These are phyloP conservation scores for Inga leiocalycina DNA, from an alignment of 306 rosid species.

Conservation along the genomic window DNA sequence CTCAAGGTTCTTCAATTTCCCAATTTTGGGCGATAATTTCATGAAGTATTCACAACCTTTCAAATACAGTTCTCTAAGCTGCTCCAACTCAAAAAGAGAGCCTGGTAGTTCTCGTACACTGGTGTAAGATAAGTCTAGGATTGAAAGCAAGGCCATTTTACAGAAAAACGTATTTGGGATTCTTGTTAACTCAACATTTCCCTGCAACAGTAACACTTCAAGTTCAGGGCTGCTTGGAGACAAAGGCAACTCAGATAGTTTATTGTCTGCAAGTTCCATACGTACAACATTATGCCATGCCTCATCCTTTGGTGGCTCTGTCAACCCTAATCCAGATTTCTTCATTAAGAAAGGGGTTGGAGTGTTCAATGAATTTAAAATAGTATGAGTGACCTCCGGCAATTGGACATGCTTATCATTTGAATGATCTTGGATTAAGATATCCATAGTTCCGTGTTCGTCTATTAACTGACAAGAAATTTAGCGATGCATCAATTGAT, in stretches of 20 bases:
- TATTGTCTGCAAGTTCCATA: constrained; percentile 8
- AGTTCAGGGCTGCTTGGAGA: background rate
- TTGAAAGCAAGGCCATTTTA: background rate
- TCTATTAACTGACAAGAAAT: too few relatives aligned
- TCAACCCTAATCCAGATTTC: background rate
- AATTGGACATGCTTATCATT: background rate
- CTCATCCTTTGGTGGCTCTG: background rate
- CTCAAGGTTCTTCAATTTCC: background rate
- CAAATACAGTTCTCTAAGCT: background rate
- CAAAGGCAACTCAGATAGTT: constrained; percentile 28
- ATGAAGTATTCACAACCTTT: background rate
- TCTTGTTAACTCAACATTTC: background rate
- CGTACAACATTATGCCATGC: background rate
- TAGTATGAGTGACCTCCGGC: background rate
- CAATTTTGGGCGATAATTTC: background rate
- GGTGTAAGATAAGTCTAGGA: constrained; percentile 2
- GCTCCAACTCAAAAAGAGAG: background rate
- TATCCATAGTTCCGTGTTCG: too few relatives aligned
- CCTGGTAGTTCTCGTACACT: background rate
- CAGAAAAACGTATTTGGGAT: background rate
- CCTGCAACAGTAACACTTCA: background rate
- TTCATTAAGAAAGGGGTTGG: background rate
- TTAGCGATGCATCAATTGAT: too few relatives aligned
- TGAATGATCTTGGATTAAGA: too few relatives aligned
- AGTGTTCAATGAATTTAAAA: background rate